Percentiles rank a stretch among this genome's conserved stretches.
Conservation (phyloP, 495 filamentous ascomycete species). For the Neurospora cerealis region DNA sequence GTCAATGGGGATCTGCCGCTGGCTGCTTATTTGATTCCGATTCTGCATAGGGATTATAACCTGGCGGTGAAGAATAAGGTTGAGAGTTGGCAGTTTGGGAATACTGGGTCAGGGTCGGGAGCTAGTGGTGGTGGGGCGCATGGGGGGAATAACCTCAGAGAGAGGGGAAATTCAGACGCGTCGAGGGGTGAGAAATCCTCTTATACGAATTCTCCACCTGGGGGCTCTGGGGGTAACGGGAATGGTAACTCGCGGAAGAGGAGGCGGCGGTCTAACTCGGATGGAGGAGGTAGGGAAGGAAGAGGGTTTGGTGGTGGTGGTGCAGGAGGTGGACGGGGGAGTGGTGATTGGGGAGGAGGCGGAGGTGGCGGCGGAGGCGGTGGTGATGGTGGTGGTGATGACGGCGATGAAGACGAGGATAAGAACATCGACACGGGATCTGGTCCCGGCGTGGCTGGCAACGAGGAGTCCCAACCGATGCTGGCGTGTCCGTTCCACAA, state of each 20-base stretch:
- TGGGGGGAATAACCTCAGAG: not conserved
- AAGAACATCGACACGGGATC: slow-evolving; percentile 1
- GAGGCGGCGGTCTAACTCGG: slow-evolving; percentile 8
- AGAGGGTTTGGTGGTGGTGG: not conserved
- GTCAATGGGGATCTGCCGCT: slow-evolving; percentile 14
- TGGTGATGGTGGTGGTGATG: slow-evolving; percentile 3
- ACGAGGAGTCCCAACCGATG: not conserved
- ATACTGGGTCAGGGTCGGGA: not conserved
- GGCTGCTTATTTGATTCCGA: slow-evolving; percentile 13
- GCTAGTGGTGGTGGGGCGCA: not conserved
- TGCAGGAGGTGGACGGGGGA: not conserved
- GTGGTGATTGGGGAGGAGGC: not conserved
- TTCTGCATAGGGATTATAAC: slow-evolving; percentile 13
- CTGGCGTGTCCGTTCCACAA: slow-evolving; percentile 20
- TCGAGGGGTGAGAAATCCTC: slow-evolving; percentile 5
- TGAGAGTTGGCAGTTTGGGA: slow-evolving; percentile 13
- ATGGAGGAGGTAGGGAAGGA: slow-evolving; percentile 1
- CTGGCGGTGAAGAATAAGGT: slow-evolving; percentile 14
- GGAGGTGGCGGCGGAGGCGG: not conserved
- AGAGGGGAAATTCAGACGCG: slow-evolving; percentile 1
- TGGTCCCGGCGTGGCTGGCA: slow-evolving; percentile 1
- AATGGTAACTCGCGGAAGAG: slow-evolving; percentile 7
- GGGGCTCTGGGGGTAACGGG: not conserved
- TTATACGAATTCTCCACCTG: not conserved
- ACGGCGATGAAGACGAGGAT: slow-evolving; percentile 11